Conservation (phyloP, 1,284 basidiomycete genomes). For the Chiua sp. region DNA sequence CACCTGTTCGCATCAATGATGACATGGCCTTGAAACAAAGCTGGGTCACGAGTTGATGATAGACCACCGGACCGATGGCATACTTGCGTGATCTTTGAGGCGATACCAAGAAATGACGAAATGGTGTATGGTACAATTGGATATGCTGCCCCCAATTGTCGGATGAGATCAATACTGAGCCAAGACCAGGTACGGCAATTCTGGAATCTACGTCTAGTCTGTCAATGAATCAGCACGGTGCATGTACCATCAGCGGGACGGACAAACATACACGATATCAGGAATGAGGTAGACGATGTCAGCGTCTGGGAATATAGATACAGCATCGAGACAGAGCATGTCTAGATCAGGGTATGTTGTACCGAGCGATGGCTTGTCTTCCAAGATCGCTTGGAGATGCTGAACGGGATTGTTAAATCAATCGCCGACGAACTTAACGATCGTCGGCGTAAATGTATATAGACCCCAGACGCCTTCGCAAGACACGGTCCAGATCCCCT, state of each 20-base stretch:
- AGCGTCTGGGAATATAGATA: slow-evolving; percentile 11
- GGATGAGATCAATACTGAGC: slow-evolving; percentile 16
- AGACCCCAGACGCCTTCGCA: slow-evolving; percentile 11
- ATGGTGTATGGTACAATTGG: slow-evolving; percentile 29
- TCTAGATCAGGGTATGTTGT: slow-evolving; percentile 12
- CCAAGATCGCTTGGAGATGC: slow-evolving; percentile 17
- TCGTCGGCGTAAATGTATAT: slow-evolving; percentile 12
- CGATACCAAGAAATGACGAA: slow-evolving; percentile 20
- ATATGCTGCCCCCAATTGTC: slow-evolving; percentile 14
- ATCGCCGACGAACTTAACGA: too few relatives aligned
- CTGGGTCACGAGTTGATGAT: slow-evolving; percentile 21
- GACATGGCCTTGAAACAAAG: slow-evolving; percentile 21
- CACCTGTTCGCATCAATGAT: slow-evolving; percentile 24
- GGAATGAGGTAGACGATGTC: slow-evolving; percentile 17
- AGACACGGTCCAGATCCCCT: slow-evolving; percentile 18
- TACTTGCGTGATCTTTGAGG: slow-evolving; percentile 14
- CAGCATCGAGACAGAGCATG: slow-evolving; percentile 19
- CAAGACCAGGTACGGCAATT: slow-evolving; percentile 13
- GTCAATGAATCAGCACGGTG: slow-evolving; percentile 8
- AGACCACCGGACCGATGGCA: slow-evolving; percentile 11
- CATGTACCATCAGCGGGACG: slow-evolving; percentile 14
- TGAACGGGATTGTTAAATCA: too few relatives aligned
- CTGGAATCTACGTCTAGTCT: slow-evolving; percentile 20
- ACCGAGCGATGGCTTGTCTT: slow-evolving; percentile 4
- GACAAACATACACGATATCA: slow-evolving; percentile 15